Conservation (phyloP, 331 rosid species). For the Dryas integrifolia region DNA sequence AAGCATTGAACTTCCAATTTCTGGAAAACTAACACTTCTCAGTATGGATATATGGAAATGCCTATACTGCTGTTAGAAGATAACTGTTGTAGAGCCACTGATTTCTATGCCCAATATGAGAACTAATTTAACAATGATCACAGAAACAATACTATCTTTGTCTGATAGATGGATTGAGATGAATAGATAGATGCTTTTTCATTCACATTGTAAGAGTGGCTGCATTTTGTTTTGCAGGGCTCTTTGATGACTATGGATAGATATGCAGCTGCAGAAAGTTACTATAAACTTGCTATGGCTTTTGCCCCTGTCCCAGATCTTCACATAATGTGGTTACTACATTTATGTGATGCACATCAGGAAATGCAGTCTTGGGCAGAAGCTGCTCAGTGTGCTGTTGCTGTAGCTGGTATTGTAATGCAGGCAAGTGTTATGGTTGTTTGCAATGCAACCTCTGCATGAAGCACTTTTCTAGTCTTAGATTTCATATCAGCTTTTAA, state of each 20-base stretch:
- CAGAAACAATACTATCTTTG: not conserved
- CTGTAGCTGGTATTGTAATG: conserved; percentile 99
- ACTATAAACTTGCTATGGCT: conserved; percentile 89
- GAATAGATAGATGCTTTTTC: not conserved
- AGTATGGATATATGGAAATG: not conserved
- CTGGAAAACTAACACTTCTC: not conserved
- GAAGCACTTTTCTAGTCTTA: not conserved
- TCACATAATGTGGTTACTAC: conserved; percentile 98
- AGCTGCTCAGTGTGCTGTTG: conserved; percentile 99
- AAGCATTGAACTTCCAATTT: not conserved
- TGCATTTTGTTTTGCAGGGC: conserved; percentile 45
- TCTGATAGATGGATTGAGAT: not conserved
- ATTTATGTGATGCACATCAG: conserved; percentile 95
- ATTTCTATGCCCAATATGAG: not conserved
- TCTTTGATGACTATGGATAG: conserved; percentile 90
- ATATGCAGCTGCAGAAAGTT: conserved; percentile 96
- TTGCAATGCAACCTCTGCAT: not conserved
- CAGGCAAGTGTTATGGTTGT: conserved; percentile 52
- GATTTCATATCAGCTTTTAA: not conserved
- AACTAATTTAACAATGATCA: not conserved
- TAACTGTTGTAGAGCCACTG: not conserved
- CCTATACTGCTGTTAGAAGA: not conserved
- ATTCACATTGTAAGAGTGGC: conserved; percentile 6
- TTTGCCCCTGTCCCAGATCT: conserved; percentile 99
- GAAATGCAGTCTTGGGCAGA: conserved; percentile 99